Conservation (phyloP, 805 yeast species). For the Grigorovia jiainica region DNA sequence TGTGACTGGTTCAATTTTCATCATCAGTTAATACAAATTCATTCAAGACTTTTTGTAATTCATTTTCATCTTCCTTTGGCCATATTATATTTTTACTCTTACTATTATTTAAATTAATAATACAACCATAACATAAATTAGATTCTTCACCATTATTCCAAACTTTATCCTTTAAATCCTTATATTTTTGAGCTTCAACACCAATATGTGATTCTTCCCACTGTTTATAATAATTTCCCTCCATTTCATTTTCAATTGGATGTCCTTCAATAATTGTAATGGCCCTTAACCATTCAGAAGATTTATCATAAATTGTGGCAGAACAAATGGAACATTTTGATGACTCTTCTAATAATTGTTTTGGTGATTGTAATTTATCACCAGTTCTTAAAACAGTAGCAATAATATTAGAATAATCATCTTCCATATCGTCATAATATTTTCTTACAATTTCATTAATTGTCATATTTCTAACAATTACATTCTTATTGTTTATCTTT, state of each 20-base stretch:
- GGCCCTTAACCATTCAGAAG: slow-evolving; percentile 55
- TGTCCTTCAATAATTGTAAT: slow-evolving; percentile 57
- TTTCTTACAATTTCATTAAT: slow-evolving; percentile 68
- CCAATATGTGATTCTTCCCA: slow-evolving; percentile 27
- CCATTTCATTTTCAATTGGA: slow-evolving; percentile 36
- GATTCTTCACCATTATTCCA: slow-evolving; percentile 13
- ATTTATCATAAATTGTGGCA: slow-evolving; percentile 42
- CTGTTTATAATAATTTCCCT: slow-evolving; percentile 28
- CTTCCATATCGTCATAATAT: slow-evolving; percentile 64
- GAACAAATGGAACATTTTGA: slow-evolving; percentile 50
- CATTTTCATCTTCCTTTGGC: slow-evolving; percentile 26
- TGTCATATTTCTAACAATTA: slow-evolving; percentile 54
- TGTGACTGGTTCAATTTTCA: slow-evolving; percentile 9
- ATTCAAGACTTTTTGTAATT: slow-evolving; percentile 33
- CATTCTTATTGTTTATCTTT: slow-evolving; percentile 1
- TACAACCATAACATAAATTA: slow-evolving; percentile 68
- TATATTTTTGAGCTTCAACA: slow-evolving; percentile 11
- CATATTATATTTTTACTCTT: slow-evolving; percentile 31
- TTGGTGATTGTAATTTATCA: slow-evolving; percentile 54
- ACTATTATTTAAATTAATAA: slow-evolving; percentile 46
- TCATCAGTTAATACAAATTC: slow-evolving; percentile 41
- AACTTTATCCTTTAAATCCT: slow-evolving; percentile 15
- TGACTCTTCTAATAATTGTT: background rate
- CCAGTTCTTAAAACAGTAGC: slow-evolving; percentile 91
- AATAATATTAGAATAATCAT: slow-evolving; percentile 77